Evolutionary conservation across 164 flowering plant species (phyloP).

Genomic region (Stephania cephalantha): DNA sequence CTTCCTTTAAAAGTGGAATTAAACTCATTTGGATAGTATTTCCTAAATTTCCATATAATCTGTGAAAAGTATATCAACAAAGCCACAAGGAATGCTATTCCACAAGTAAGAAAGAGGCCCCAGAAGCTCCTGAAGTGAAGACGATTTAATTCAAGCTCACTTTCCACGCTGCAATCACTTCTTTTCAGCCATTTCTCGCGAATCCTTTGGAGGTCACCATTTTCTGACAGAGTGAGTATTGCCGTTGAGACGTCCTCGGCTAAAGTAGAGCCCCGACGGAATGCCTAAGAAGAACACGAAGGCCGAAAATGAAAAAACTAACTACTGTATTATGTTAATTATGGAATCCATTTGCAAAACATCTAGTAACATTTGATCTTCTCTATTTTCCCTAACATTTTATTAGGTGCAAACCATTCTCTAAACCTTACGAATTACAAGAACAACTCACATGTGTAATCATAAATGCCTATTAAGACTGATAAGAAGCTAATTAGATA

Average conservation of each 20-base stretch:
- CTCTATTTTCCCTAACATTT: too few relatives aligned
- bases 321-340: background rate
- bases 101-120: slow-evolving; percentile 69
- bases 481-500: too few relatives aligned
- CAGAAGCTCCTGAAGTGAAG: slow-evolving; percentile 63
- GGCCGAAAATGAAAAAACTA: background rate
- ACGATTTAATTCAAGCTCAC: slow-evolving; percentile 34
- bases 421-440: too few relatives aligned
- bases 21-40: slow-evolving; percentile 20
- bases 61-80: slow-evolving; percentile 36
- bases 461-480: background rate
- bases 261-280: slow-evolving; percentile 74
- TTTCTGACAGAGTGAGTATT: slow-evolving; percentile 62
- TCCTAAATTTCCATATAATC: slow-evolving; percentile 32
- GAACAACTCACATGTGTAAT: too few relatives aligned
- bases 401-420: too few relatives aligned
- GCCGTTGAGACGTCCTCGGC: slow-evolving; percentile 83
- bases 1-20: slow-evolving; percentile 20
- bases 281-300: slow-evolving; percentile 47
- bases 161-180: slow-evolving; percentile 29
- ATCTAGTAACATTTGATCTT: background rate
- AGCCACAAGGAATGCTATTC: slow-evolving; percentile 48
- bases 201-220: slow-evolving; percentile 70
- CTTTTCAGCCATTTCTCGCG: slow-evolving; percentile 59
- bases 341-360: background rate